Conservation (phyloP, 257 asterid genomes). For the Solanum peruvianum region DNA sequence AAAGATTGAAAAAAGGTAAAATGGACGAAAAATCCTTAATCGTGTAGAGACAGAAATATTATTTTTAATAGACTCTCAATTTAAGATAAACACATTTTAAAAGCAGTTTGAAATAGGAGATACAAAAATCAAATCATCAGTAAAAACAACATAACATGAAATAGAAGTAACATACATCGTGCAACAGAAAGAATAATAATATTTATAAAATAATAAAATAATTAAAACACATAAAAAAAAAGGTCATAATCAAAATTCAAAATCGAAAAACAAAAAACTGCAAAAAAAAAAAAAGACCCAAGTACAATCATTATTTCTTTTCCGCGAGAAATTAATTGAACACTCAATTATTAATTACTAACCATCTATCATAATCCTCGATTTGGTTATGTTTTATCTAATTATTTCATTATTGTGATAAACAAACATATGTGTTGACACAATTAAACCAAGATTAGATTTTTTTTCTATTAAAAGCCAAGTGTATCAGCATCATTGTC, state of each 20-base stretch:
- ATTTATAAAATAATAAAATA: background rate
- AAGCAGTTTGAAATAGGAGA: background rate
- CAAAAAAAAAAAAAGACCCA: background rate
- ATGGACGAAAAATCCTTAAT: accelerated
- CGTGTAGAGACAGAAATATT: accelerated
- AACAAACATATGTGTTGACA: background rate
- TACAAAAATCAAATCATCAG: background rate
- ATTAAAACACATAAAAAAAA: background rate
- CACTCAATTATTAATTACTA: background rate
- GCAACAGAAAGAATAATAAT: background rate
- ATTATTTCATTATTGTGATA: background rate
- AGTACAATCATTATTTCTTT: background rate
- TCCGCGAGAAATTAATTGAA: background rate
- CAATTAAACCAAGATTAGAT: background rate
- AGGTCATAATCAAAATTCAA: background rate
- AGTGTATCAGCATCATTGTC: background rate
- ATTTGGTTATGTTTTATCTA: background rate
- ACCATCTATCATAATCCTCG: background rate
- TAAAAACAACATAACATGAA: background rate
- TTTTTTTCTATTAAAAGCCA: background rate
- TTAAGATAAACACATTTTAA: background rate
- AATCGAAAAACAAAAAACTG: background rate
- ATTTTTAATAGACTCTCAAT: background rate
- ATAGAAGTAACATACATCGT: background rate
- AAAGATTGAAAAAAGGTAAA: background rate